These are phyloP conservation scores for Eucalyptus regnans DNA, from an alignment of 345 rosid genomes.

Conservation along the genomic window DNA sequence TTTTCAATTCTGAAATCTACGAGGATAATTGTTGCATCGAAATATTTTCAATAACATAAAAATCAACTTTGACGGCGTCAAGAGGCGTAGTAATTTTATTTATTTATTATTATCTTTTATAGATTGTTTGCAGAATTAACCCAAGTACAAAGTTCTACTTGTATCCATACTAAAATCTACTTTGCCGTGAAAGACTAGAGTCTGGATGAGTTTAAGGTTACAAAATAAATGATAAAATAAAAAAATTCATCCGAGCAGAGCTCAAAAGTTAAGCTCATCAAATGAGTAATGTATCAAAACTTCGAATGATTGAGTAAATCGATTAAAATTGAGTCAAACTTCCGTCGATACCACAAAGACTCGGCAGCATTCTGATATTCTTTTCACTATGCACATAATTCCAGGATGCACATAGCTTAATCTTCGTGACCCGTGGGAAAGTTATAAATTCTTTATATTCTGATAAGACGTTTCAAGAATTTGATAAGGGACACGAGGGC, in stretches of 20 bases:
- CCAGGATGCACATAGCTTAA: fast-evolving
- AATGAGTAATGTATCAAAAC: fast-evolving
- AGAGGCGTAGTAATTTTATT: too few species aligned
- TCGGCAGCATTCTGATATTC: fast-evolving
- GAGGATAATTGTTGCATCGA: too few species aligned
- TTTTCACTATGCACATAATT: not conserved
- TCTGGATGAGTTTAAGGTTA: fast-evolving
- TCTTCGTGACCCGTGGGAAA: fast-evolving
- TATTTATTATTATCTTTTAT: too few species aligned
- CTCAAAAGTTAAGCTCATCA: not conserved
- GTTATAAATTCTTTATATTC: not conserved
- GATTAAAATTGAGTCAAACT: not conserved
- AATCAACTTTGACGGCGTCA: fast-evolving
- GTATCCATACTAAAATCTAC: too few species aligned
- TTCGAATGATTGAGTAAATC: fast-evolving
- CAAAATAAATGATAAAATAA: too few species aligned
- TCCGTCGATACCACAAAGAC: not conserved
- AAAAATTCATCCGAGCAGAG: fast-evolving
- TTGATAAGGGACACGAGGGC: not conserved
- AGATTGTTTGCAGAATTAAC: fast-evolving
- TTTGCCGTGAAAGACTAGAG: fast-evolving
- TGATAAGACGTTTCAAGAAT: not conserved
- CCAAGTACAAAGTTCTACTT: not conserved
- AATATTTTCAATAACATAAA: too few species aligned
- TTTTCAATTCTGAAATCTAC: too few species aligned